A percentile compares a stretch with the other conserved stretches of the same genome.
phyloP scores from a whole-genome alignment of 345 rosid species.

The Schrenkiella parvula region DNA sequence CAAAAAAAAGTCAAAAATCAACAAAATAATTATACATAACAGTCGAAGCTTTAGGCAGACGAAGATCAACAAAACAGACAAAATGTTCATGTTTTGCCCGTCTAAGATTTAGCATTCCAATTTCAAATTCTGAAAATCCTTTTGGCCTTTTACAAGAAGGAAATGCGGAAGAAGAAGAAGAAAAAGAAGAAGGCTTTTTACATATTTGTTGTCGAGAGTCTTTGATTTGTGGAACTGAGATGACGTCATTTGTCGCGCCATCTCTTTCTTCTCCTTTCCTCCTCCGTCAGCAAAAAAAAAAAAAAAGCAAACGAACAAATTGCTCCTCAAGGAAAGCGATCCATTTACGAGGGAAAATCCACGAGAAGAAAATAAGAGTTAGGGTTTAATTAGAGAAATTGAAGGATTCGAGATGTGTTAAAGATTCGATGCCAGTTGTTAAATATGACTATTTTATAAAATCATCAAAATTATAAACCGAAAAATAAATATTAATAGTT shows the following conservation, averaged over 20 bases:
- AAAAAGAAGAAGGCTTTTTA: slow-evolving; percentile 34
- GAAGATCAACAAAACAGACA: background rate
- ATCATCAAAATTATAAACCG: background rate
- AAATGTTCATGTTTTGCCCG: background rate
- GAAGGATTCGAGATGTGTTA: slow-evolving; percentile 10
- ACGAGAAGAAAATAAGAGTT: background rate
- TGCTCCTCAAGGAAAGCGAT: slow-evolving; percentile 21
- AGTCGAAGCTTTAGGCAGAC: background rate
- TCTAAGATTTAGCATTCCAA: background rate
- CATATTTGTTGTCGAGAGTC: slow-evolving; percentile 91
- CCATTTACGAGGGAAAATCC: slow-evolving; percentile 27
- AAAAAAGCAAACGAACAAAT: background rate
- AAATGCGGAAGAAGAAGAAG: background rate
- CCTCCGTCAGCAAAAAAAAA: too few species aligned
- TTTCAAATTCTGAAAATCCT: background rate
- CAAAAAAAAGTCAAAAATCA: slow-evolving; percentile 3
- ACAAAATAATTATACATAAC: too few species aligned
- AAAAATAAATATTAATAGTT: background rate
- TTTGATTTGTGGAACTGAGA: slow-evolving; percentile 73
- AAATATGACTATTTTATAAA: background rate
- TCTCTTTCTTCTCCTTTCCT: background rate
- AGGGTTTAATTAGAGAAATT: slow-evolving; percentile 8
- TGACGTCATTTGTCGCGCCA: slow-evolving; percentile 45
- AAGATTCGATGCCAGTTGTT: slow-evolving; percentile 20
- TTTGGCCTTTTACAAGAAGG: too few species aligned